Base-by-base conservation (phyloP, 2,329 filamentous ascomycete genomes). In the Monilinia aucupariae region DNA sequence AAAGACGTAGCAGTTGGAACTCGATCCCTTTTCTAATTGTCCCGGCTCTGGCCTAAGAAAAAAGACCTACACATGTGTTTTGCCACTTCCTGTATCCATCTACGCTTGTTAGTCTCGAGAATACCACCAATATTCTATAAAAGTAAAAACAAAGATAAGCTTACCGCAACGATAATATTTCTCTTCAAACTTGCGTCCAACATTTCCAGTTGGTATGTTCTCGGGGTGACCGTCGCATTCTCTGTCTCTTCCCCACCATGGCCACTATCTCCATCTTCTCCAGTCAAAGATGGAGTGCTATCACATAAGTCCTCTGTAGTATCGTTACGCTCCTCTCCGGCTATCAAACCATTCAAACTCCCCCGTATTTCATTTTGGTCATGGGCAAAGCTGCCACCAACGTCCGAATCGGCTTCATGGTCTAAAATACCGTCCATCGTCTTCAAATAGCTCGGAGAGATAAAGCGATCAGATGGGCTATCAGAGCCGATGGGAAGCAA, bases 141-240 rank as follows among this genome's bases (percentile, higher is more conserved):
- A 15, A 1, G 37, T 5, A 13, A 15, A 39, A 39, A 45, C 25
- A 34, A 25, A 69, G n/a, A n/a, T n/a, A n/a, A n/a, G n/a, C 69
- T 51, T 77, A 90, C 88, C 32, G 84, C 84, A 60, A 91, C 84
- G 68, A 92, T 90, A 39, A 88, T 83, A 72, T 92, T 92, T 53
- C 80, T 77, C 65, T 81, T 80, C 69, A 90, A 77, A 70, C 88
- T 91, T 70, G 83, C 81, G 64, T 87, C 81, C 60, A 90, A 79
- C 89, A 93, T 92, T 75, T 92, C 90, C 25, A 83, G 71, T 74
- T 93, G 89, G 69, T 92, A 93, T 13, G 69, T 65, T 49, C 67
- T 69, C 1, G 71, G 67, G 39, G 67, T 72, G 41, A 72, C 59
- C 30, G 66, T 72, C 48, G 72, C 58, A 8, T 48, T 50, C 25